A percentile compares a stretch with the other conserved stretches of the same genome.
Conservation (phyloP, 495 filamentous ascomycete genomes). For the Eremomyces bilateralis region DNA sequence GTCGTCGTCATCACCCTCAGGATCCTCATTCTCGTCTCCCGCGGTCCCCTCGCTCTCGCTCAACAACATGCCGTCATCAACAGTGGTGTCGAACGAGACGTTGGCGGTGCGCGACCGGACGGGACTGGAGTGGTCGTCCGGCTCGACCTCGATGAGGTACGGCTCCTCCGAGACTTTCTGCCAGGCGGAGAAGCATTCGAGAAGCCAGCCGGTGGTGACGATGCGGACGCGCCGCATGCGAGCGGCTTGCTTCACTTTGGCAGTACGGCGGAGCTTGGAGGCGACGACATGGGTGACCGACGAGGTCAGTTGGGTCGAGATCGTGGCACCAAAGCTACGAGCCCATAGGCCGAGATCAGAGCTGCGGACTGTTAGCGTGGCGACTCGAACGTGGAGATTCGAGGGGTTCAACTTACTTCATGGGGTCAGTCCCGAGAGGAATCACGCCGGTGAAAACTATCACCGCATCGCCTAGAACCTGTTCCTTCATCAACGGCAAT, state of each 20-base stretch:
- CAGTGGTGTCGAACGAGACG: not conserved
- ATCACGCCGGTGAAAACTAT: slow-evolving; percentile 81
- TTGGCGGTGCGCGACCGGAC: too few relatives aligned
- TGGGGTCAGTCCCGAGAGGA: slow-evolving; percentile 53
- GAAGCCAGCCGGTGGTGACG: slow-evolving; percentile 74
- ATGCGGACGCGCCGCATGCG: slow-evolving; percentile 54
- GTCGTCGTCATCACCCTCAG: slow-evolving; percentile 8
- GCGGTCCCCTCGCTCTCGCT: slow-evolving; percentile 3
- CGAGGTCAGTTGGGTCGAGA: slow-evolving; percentile 35
- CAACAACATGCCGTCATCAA: slow-evolving; percentile 2
- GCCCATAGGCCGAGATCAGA: slow-evolving; percentile 73
- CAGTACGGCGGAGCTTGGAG: slow-evolving; percentile 51
- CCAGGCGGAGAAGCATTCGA: slow-evolving; percentile 64
- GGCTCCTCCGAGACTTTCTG: slow-evolving; percentile 46
- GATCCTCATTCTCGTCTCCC: slow-evolving; percentile 7
- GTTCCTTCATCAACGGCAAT: slow-evolving; percentile 54
- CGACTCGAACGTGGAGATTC: slow-evolving; percentile 1
- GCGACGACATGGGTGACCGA: slow-evolving; percentile 49
- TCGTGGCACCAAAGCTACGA: slow-evolving; percentile 57
- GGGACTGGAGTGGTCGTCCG: slow-evolving; percentile 9
- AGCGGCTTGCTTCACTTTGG: slow-evolving; percentile 65
- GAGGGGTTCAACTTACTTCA: slow-evolving; percentile 20
- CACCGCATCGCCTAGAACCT: slow-evolving; percentile 42
- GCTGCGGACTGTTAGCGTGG: slow-evolving; percentile 17
- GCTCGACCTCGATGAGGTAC: slow-evolving; percentile 32